Evolutionary conservation across 805 yeast genomes (phyloP).

Genomic region (Candida chauliodis): DNA sequence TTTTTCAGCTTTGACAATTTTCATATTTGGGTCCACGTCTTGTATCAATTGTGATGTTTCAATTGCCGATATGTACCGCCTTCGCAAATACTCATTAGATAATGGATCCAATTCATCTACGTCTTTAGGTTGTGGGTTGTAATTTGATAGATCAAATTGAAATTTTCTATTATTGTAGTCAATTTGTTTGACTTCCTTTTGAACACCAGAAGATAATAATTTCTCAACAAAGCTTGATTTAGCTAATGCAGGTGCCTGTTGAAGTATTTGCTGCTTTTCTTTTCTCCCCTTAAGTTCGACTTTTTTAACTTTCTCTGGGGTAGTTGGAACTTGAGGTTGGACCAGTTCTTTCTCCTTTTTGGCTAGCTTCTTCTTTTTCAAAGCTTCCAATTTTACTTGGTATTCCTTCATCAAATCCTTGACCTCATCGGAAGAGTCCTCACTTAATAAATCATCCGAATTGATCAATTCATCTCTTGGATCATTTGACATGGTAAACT

Average conservation of each 20-base stretch:
- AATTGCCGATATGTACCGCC: slow-evolving; percentile 43
- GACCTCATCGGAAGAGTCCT: slow-evolving; percentile 35
- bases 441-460: slow-evolving; percentile 32
- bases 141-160: slow-evolving; percentile 19
- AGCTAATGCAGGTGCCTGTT: slow-evolving; percentile 6
- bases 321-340: slow-evolving; percentile 11
- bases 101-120: slow-evolving; percentile 20
- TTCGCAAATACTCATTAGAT: slow-evolving; percentile 19
- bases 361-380: slow-evolving; percentile 7
- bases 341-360: slow-evolving; percentile 1
- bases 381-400: slow-evolving; percentile 15
- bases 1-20: slow-evolving; percentile 55
- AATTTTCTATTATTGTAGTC: slow-evolving; percentile 23
- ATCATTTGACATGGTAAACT: slow-evolving; percentile 21
- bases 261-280: not conserved
- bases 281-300: too few relatives aligned
- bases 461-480: slow-evolving; percentile 25
- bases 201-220: slow-evolving; percentile 14
- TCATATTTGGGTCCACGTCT: slow-evolving; percentile 34
- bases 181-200: slow-evolving; percentile 10
- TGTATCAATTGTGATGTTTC: slow-evolving; percentile 35
- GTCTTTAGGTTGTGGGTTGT: not conserved
- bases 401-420: slow-evolving; percentile 37
- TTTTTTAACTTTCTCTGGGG: slow-evolving; percentile 11
- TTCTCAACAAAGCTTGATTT: slow-evolving; percentile 17